Evolutionary conservation across 2,329 filamentous ascomycete species (phyloP), one percentile per base, ranked within the genome.

Genomic region (Hymenoscyphus repandus): DNA sequence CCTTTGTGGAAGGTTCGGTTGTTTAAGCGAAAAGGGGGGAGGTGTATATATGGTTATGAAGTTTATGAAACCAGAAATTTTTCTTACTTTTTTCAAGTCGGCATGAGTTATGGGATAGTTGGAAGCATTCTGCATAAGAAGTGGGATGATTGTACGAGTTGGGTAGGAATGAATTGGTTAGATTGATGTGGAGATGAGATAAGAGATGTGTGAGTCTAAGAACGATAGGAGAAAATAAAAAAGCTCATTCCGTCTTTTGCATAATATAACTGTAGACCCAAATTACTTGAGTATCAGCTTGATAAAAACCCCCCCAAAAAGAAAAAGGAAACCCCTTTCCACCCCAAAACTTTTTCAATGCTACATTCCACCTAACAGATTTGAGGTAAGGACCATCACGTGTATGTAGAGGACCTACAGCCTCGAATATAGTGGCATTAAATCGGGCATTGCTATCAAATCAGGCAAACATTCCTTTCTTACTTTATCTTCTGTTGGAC

Each of bases 41-140:
- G 58, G 45, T 56, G 56, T 54, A 60, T 53, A 53, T 54, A 58
- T 51, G 58, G 53, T 56, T 56, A 60, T 49, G 54, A 58, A 49
- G 53, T 52, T 54, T 54, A 57, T 56, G 54, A 57, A 32, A 46
- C 18, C 31, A 46, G 39, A 37, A 37, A 3, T 46, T 33, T 47
- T 34, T n/a, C 18, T 49, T 49, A 44, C 37, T 31, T 34, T 15
- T 37, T 17, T 17, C 34, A 37, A 27, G 22, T 27, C 22, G 20
- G 30, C 17, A 31, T 2, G n/a, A 30, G 20, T 17, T 2, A 27
- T 30, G 20, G 22, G 13, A 20, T 12, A 32, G 45, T 27, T 15
- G 36, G 22, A 17, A 13, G 11, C 20, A 11, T 40, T 36, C 17
- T 49, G 46, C 46, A 49, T 49, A 42, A 34, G 38, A 42, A 40